Evolutionary conservation across 257 asterid genomes (phyloP).

Genomic region (Cinchona pubescens): DNA sequence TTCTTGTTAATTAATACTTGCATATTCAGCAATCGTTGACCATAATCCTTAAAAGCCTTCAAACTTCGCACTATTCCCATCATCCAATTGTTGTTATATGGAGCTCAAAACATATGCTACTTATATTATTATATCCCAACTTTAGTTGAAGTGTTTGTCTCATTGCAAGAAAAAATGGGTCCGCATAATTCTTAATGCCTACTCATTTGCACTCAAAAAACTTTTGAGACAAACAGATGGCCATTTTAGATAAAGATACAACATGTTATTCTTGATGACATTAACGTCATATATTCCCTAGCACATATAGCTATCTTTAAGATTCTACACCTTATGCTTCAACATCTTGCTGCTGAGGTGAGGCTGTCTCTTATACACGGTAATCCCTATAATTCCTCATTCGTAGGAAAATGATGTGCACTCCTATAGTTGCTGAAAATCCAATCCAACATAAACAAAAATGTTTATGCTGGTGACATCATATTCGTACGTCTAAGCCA

Average conservation of each 20-base stretch:
- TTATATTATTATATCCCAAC: background rate
- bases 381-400: background rate
- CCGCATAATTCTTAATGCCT: constrained; percentile 38
- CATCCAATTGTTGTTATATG: background rate
- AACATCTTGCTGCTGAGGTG: constrained; percentile 2
- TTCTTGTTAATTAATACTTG: background rate
- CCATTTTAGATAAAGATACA: constrained; percentile 42
- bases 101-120: background rate
- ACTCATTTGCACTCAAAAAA: constrained; percentile 26
- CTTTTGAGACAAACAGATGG: constrained; percentile 42
- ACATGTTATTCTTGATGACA: background rate
- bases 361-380: no score
- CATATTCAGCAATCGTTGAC: background rate
- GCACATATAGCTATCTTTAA: background rate
- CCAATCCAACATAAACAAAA: background rate
- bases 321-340: background rate
- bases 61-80: background rate
- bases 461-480: background rate
- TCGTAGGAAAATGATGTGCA: background rate
- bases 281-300: background rate
- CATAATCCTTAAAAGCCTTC: background rate
- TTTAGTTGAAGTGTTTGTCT: constrained; percentile 53
- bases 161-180: constrained; percentile 28
- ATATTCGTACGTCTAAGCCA: no score
- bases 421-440: constrained; percentile 3